Evolutionary conservation across 2,329 filamentous ascomycete species (phyloP), one percentile per base, ranked within the genome.

Genomic region (Penicillium sp.): DNA sequence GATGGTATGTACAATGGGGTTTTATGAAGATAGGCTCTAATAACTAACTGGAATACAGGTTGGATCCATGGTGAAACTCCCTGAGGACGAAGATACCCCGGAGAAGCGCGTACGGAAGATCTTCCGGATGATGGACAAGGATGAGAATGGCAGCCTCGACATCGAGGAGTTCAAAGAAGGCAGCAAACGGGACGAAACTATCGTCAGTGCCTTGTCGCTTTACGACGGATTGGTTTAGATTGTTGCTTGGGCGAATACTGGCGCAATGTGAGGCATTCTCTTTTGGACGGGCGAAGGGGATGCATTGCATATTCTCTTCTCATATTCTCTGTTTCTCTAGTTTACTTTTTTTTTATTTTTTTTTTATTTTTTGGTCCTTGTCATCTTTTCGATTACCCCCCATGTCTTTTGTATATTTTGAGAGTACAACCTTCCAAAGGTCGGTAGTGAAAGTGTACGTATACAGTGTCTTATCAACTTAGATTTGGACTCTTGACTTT

Each of bases 41-140:
- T 17, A 12, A 32, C 52, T 58, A 34, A 61, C 47, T 24, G 24
- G 15, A 17, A 24, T 29, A 28, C 28, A 96, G 90, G 90, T 96
- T 64, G 93, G 93, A 58, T 95, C 90, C 45, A 98, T 98, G 93
- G 93, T 98, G 63, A 97, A 97, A 73, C 79, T 98, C 39, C 93
- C 93, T 45, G 89, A 96, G 71, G 93, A 98, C 73, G 93, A 98
- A 76, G 91, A 98, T 73, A 98, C 93, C 50, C 93, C 93, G 17
- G 91, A 97, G 78, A 98, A 98, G 77, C 85, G 93, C 57, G 93
- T 98, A 56, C 83, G 79, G 72, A 98, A 98, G 78, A 97, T 98
- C 71, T 98, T 98, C 78, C 80, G 85, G 64, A 97, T 97, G 93
- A 98, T 98, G 93, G 93, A 98, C 77, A 98, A 98, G 79, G 93